phyloP scores from a whole-genome alignment of 139 green algal genomes.

The Micractinium conductrix region DNA sequence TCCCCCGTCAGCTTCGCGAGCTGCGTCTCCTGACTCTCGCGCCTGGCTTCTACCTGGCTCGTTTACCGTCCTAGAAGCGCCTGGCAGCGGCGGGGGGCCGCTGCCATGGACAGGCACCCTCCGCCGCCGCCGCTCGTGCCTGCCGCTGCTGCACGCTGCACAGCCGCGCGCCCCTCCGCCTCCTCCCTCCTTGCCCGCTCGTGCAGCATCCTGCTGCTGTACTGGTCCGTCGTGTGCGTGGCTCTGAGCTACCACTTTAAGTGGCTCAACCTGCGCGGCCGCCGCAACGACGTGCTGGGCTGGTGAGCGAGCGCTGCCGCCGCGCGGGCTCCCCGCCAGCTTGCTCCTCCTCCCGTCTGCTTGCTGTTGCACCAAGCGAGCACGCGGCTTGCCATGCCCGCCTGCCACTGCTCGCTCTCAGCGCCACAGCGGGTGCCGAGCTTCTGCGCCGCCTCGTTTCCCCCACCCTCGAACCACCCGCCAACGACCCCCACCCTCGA shows the following conservation, averaged over 20 bases:
- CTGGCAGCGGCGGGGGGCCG: not conserved
- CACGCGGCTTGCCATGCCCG: not conserved
- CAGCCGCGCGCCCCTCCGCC: not conserved
- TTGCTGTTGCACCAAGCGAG: not conserved
- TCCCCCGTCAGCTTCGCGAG: no score
- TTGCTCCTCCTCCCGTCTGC: not conserved
- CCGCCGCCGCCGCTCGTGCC: not conserved
- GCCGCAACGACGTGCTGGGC: slow-evolving; percentile 64
- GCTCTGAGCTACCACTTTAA: slow-evolving; percentile 54
- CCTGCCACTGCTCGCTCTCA: no score
- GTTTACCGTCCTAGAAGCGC: no score
- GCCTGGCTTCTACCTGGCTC: no score
- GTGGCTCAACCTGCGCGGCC: slow-evolving; percentile 53
- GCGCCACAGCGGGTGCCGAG: no score
- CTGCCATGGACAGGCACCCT: no score
- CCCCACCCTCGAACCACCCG: no score
- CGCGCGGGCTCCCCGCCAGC: not conserved
- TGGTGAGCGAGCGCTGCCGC: slow-evolving; percentile 60
- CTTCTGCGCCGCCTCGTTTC: no score
- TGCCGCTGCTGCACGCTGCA: not conserved
- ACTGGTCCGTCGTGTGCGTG: slow-evolving; percentile 64
- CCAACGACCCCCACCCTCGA: no score
- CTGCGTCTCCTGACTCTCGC: no score
- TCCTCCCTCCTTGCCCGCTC: not conserved
- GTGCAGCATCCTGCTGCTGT: slow-evolving; percentile 57